Evolutionary conservation across 495 filamentous ascomycete species (phyloP).

Genomic region (Articulospora tetracladia): DNA sequence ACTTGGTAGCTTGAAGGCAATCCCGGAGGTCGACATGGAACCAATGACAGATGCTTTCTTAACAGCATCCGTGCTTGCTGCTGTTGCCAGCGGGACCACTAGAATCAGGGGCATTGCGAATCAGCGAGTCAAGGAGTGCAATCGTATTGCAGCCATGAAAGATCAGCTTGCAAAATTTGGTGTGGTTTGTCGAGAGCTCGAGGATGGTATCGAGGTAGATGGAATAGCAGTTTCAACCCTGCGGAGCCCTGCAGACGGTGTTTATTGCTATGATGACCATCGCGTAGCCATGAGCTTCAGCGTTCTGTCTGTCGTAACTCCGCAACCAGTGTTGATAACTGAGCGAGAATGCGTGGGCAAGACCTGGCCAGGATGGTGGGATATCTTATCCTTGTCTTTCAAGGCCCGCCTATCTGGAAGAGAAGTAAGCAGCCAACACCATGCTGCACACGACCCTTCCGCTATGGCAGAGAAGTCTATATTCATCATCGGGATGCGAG

Average conservation of each 20-base stretch:
- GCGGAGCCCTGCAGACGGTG: slow-evolving; percentile 56
- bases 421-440: slow-evolving; percentile 49
- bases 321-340: slow-evolving; percentile 69
- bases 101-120: slow-evolving; percentile 96
- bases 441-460: slow-evolving; percentile 12
- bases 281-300: slow-evolving; percentile 98
- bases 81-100: slow-evolving; percentile 81
- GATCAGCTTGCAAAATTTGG: slow-evolving; percentile 96
- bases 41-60: slow-evolving; percentile 99
- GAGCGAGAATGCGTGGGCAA: slow-evolving; percentile 94
- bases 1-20: slow-evolving; percentile 62
- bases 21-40: slow-evolving; percentile 87
- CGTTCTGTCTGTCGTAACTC: slow-evolving; percentile 76
- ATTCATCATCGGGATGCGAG: slow-evolving; percentile 96
- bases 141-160: slow-evolving; percentile 95
- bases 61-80: slow-evolving; percentile 88
- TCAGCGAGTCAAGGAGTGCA: slow-evolving; percentile 97
- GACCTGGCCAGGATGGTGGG: slow-evolving; percentile 99
- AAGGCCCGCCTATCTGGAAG: slow-evolving; percentile 67
- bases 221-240: slow-evolving; percentile 61
- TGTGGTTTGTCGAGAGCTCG: slow-evolving; percentile 78
- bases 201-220: slow-evolving; percentile 86
- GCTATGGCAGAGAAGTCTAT: slow-evolving; percentile 54
- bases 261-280: slow-evolving; percentile 97
- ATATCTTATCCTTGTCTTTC: slow-evolving; percentile 74